These are phyloP conservation scores for Pyricularia pennisetigena DNA, from an alignment of 2,329 filamentous ascomycete species.

Conservation along the genomic window DNA sequence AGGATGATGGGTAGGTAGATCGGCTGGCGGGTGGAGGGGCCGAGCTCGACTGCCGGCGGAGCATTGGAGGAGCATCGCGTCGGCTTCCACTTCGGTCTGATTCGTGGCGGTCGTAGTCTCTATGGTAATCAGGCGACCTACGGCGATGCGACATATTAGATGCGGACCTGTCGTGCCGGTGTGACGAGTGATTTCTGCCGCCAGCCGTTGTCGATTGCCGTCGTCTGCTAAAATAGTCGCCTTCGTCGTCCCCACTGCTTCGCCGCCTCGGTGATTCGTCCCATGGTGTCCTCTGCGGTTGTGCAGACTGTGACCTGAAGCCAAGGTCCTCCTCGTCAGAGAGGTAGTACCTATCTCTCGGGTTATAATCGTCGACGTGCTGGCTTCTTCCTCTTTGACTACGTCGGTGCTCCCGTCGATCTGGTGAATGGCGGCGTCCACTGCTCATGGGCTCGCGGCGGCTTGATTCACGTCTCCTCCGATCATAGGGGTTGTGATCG, in stretches of 20 bases:
- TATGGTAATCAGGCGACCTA: background rate
- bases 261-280: background rate
- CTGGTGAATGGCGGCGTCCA: background rate
- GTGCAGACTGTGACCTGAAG: background rate
- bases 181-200: background rate
- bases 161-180: background rate
- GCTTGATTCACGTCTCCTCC: background rate
- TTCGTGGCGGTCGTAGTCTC: background rate
- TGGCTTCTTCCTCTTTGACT: background rate
- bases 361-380: constrained; percentile 7
- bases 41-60: constrained; percentile 2
- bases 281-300: background rate
- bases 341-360: constrained; percentile 12
- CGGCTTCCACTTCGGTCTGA: background rate
- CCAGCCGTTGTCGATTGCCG: background rate
- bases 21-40: background rate
- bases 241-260: background rate
- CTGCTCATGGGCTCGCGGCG: background rate
- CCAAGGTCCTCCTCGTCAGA: constrained; percentile 9
- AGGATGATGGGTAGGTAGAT: background rate
- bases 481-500: background rate
- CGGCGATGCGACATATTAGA: background rate
- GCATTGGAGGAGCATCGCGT: constrained; percentile 1
- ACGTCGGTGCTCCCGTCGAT: background rate
- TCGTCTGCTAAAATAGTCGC: constrained; percentile 2